Evolutionary conservation across 495 filamentous ascomycete species (phyloP), one percentile per base, ranked within the genome.

Genomic region (Aspergillus panamensis): DNA sequence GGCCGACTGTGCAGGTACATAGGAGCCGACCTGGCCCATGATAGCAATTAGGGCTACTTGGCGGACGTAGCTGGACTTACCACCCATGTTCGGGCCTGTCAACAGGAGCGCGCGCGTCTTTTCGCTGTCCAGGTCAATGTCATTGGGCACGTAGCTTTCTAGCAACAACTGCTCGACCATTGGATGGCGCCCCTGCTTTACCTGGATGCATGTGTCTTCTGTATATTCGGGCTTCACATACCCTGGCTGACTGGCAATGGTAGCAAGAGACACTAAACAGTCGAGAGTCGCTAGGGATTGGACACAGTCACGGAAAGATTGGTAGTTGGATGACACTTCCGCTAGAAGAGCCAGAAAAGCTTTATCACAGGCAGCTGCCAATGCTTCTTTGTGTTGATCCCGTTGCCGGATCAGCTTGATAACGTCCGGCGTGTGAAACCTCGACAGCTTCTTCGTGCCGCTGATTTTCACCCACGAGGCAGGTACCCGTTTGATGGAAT

Each of bases 81-180:
- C 94, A 64, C 95, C 95, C 93, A 97, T 97, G 78, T 98, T 98
- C 13, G 95, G 94, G 6, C 95, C 95, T 5, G 95, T 97, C 55
- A 97, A 85, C 39, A 97, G 85, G 49, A 96, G 83, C 0, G 89
- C 91, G 17, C 86, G 81, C 1, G 92, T 85, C 8, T 73, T 74
- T 16, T 84, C 70, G 13, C 82, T 75, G 25, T 76, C 67, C 42
- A 99, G 84, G 8, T 83, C 68, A 29, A 90, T 91, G 66, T 87
- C 84, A 73, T 97, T 97, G 35, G 94, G 94, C 53, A 99, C 93
- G 77, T 97, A 99, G 40, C 84, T 79, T 54, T 89, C 85, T 8
- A 92, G 80, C 6, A 97, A 81, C 9, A 96, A 84, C 62, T 93
- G 90, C 69, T 99, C 94, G 39, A 96, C 91, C 85, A 97, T 97